phyloP scores from a whole-genome alignment of 2,329 filamentous ascomycete genomes.

The Arthrobotrys conoides region DNA sequence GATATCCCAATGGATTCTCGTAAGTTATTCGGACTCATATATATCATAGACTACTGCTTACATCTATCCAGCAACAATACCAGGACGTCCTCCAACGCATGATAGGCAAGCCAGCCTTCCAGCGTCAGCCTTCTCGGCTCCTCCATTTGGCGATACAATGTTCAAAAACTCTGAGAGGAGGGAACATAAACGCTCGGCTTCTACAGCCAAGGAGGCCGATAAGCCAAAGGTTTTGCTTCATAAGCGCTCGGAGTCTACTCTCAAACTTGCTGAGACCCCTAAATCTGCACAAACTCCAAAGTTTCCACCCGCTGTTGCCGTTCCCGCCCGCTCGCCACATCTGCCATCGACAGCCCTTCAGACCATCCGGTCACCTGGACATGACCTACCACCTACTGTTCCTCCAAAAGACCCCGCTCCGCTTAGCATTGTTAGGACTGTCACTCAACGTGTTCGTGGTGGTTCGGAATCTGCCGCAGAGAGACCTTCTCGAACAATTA shows the following conservation, averaged over 20 bases:
- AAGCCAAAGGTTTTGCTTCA: constrained; percentile 51
- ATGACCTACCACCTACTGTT: constrained; percentile 52
- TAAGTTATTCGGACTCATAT: constrained; percentile 68
- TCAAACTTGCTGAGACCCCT: constrained; percentile 45
- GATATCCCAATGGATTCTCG: constrained; percentile 79
- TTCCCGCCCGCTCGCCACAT: constrained; percentile 41
- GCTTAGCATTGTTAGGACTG: constrained; percentile 24
- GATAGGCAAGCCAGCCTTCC: constrained; percentile 69
- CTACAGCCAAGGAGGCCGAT: constrained; percentile 47
- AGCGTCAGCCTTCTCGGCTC: constrained; percentile 48
- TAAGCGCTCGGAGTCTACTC: constrained; percentile 51
- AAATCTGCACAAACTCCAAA: constrained; percentile 42
- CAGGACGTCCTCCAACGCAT: constrained; percentile 75
- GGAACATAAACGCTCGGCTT: constrained; percentile 56
- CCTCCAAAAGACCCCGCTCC: constrained; percentile 55
- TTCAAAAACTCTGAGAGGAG: constrained; percentile 51
- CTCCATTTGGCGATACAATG: constrained; percentile 51
- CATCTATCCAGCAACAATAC: constrained; percentile 74
- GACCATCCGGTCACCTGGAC: constrained; percentile 22
- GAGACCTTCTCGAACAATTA: constrained; percentile 5
- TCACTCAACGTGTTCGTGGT: constrained; percentile 25
- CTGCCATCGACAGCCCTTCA: constrained; percentile 17
- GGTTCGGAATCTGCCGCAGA: constrained; percentile 51
- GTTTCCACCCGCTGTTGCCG: constrained; percentile 23
- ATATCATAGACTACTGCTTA: constrained; percentile 48